A percentile compares a stretch with the other conserved stretches of the same genome.
Evolutionary conservation across 164 flowering plant species (phyloP).

Genomic region (Buxus sempervirens): DNA sequence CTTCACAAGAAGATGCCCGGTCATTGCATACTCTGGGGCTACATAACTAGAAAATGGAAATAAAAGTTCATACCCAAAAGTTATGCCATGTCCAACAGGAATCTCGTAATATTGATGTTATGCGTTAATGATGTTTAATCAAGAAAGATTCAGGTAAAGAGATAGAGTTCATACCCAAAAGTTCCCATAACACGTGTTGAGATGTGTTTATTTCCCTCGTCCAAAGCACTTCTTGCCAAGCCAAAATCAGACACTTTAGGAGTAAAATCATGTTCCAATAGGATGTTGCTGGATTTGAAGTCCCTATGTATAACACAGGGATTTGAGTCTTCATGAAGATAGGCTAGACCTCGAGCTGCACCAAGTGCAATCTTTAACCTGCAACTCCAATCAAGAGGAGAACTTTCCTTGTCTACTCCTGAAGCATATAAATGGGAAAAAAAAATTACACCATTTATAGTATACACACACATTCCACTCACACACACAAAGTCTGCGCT

Average conservation of each 20-base stretch:
- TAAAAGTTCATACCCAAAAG: no score
- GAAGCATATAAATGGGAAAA: constrained; percentile 6
- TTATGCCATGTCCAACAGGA: background rate
- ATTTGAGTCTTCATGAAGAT: constrained; percentile 95
- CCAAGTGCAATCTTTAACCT: constrained; percentile 93
- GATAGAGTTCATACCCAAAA: constrained; percentile 57
- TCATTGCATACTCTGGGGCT: constrained; percentile 98
- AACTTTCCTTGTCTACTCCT: constrained; percentile 69
- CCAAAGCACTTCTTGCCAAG: constrained; percentile 74
- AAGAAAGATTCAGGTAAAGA: background rate
- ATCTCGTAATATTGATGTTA: background rate
- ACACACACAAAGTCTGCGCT: background rate
- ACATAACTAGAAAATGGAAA: constrained; percentile 43
- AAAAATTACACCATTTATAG: no score
- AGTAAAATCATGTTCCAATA: constrained; percentile 82
- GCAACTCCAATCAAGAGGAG: constrained; percentile 82
- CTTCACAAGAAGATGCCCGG: constrained; percentile 96
- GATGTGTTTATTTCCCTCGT: constrained; percentile 67
- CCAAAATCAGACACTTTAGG: constrained; percentile 97
- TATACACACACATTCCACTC: no score
- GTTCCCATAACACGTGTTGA: constrained; percentile 95
- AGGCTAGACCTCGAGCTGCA: constrained; percentile 93
- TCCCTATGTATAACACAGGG: constrained; percentile 95
- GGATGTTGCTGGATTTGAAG: constrained; percentile 92
- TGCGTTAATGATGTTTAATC: background rate